Percentiles rank a stretch among this genome's conserved stretches.
phyloP scores from a whole-genome alignment of 495 filamentous ascomycete genomes.

The Penicillium maclennaniae region DNA sequence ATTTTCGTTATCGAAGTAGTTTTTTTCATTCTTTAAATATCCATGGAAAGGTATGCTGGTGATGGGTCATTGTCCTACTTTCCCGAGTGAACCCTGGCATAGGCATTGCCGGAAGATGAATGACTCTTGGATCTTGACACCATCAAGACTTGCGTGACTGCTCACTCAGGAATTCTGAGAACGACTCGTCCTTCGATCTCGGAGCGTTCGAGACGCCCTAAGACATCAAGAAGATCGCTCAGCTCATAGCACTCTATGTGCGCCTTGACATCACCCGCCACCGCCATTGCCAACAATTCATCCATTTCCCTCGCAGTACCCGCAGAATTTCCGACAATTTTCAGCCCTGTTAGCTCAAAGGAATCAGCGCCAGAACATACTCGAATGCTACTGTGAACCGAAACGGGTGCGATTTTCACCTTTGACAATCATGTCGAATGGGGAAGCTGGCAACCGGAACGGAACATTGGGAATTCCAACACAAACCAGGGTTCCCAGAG shows the following conservation, averaged over 20 bases:
- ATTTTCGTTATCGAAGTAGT: background rate
- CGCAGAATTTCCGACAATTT: constrained; percentile 40
- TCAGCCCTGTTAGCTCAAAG: constrained; percentile 24
- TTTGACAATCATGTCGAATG: constrained; percentile 44
- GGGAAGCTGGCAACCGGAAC: constrained; percentile 36
- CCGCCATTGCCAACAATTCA: constrained; percentile 39
- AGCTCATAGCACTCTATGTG: constrained; percentile 41
- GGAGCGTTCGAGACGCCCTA: constrained; percentile 38
- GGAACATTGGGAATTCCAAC: constrained; percentile 40
- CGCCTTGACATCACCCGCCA: constrained; percentile 35
- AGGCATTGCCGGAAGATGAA: background rate
- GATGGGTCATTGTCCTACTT: no score
- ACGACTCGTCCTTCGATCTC: constrained; percentile 43
- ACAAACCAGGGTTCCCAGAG: constrained; percentile 40
- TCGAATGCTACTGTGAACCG: background rate
- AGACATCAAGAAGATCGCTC: constrained; percentile 36
- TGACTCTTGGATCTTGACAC: background rate
- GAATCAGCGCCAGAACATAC: background rate
- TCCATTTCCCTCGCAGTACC: constrained; percentile 40
- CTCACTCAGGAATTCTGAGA: constrained; percentile 33
- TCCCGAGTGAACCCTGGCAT: no score
- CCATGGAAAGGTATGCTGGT: no score
- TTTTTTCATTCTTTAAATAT: background rate
- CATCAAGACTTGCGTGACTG: background rate
- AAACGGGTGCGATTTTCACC: constrained; percentile 11